Conservation (phyloP, 169 alveolate genomes). For the Besnoitia besnoiti region DNA sequence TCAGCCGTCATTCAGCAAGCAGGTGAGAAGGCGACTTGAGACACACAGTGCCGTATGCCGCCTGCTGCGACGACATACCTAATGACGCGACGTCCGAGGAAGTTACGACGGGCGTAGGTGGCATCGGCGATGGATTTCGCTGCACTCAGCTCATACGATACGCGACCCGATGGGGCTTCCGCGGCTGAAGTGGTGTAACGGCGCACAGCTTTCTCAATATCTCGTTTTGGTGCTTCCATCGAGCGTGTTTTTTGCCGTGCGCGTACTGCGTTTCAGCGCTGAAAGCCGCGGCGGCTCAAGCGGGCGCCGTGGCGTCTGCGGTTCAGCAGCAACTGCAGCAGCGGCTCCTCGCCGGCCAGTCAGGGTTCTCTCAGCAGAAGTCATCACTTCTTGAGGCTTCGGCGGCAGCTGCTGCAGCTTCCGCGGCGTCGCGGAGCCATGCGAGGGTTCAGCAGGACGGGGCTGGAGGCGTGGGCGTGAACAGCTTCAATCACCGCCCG, state of each 20-base stretch:
- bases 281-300: not conserved
- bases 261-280: no score
- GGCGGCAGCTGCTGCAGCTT: conserved; percentile 11
- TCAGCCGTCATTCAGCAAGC: not conserved
- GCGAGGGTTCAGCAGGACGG: not conserved
- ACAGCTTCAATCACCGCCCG: not conserved
- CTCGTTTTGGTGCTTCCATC: no score
- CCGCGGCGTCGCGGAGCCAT: not conserved
- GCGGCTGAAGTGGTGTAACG: no score
- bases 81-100: no score
- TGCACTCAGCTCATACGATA: no score
- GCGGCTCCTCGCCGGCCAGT: conserved; percentile 18
- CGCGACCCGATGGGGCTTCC: no score
- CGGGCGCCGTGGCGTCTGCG: not conserved
- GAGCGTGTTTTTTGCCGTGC: no score
- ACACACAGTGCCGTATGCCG: not conserved
- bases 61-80: no score
- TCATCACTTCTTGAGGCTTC: not conserved
- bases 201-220: no score
- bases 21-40: not conserved
- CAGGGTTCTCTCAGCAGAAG: not conserved
- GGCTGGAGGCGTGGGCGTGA: not conserved
- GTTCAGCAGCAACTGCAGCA: conserved; percentile 42
- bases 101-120: no score
- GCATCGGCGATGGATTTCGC: no score